Percentiles rank a stretch among this genome's conserved stretches.
Conservation (phyloP, 257 asterid species). For the Paraleonurus japonicus region DNA sequence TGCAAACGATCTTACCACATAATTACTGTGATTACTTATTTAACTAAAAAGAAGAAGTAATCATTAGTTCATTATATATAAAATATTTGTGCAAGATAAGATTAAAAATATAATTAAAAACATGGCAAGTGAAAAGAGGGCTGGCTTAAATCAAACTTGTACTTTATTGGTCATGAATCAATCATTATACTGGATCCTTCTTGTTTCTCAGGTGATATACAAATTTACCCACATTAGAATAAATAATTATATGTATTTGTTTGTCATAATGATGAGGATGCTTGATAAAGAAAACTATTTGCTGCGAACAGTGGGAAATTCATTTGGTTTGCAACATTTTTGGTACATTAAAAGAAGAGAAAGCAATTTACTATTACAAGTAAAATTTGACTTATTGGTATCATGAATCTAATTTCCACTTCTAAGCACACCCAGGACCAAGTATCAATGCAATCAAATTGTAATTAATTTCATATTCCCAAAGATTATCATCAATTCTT, state of each 20-base stretch:
- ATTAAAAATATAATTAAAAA: not conserved
- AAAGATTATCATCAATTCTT: not conserved
- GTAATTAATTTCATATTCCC: no score
- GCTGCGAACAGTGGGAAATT: not conserved
- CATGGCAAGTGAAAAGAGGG: conserved; percentile 7
- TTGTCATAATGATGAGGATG: conserved; percentile 18
- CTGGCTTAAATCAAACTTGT: conserved; percentile 9
- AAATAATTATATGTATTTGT: not conserved
- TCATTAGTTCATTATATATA: no score
- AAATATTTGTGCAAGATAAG: not conserved
- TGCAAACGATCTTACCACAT: no score
- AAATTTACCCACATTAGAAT: conserved; percentile 18
- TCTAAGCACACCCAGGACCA: not conserved
- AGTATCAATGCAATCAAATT: no score
- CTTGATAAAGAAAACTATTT: conserved; percentile 24
- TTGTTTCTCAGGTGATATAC: conserved; percentile 3
- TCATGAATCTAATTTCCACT: not conserved
- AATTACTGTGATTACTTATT: no score
- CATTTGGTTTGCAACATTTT: conserved; percentile 14
- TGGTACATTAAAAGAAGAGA: conserved; percentile 32
- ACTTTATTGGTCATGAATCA: conserved; percentile 21
- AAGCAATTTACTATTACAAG: conserved; percentile 22
- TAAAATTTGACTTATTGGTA: not conserved
- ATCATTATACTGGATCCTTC: conserved; percentile 18
- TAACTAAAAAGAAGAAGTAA: no score